Conservation (phyloP, 192 early-diverging fungal species). For the Coemansia brasiliensis region DNA sequence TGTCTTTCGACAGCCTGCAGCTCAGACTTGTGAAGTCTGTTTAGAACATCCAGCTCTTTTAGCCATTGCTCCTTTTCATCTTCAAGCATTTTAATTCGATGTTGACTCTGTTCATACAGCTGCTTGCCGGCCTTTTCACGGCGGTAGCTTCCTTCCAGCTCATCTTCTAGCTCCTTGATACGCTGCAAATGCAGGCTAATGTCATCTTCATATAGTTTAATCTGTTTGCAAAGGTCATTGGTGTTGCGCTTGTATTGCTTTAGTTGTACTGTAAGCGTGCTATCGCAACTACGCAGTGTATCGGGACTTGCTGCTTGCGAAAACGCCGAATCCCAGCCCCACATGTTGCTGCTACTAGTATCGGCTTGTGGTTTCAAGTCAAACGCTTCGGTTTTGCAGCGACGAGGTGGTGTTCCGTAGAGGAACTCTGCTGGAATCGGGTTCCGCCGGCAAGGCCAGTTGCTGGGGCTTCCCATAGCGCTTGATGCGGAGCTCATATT, state of each 20-base stretch:
- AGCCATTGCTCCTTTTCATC: slow-evolving; percentile 27
- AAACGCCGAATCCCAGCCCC: slow-evolving; percentile 14
- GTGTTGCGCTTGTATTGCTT: slow-evolving; percentile 36
- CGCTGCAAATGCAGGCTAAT: slow-evolving; percentile 5
- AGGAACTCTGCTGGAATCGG: slow-evolving; percentile 33
- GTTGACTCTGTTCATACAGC: slow-evolving; percentile 1
- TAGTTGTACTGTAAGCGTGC: slow-evolving; percentile 11
- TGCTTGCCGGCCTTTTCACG: slow-evolving; percentile 14
- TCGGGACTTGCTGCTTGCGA: slow-evolving; percentile 14
- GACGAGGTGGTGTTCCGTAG: slow-evolving; percentile 22
- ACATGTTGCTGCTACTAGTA: slow-evolving; percentile 15
- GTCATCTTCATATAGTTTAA: slow-evolving; percentile 29
- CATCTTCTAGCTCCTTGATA: slow-evolving; percentile 12
- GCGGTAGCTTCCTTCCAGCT: slow-evolving; percentile 20
- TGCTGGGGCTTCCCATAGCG: slow-evolving; percentile 7
- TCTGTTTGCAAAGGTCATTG: slow-evolving; percentile 22
- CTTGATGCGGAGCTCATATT: neutral
- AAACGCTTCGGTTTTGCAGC: slow-evolving; percentile 1
- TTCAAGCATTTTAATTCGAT: slow-evolving; percentile 18
- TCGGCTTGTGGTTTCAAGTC: neutral
- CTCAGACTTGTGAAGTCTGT: slow-evolving; percentile 13
- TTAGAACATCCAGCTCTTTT: slow-evolving; percentile 8
- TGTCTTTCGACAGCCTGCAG: slow-evolving; percentile 17
- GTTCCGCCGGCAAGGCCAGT: slow-evolving; percentile 44
- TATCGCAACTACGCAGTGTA: slow-evolving; percentile 7